Conservation (phyloP, 805 yeast species). For the Wickerhamomyces hampshirensis region DNA sequence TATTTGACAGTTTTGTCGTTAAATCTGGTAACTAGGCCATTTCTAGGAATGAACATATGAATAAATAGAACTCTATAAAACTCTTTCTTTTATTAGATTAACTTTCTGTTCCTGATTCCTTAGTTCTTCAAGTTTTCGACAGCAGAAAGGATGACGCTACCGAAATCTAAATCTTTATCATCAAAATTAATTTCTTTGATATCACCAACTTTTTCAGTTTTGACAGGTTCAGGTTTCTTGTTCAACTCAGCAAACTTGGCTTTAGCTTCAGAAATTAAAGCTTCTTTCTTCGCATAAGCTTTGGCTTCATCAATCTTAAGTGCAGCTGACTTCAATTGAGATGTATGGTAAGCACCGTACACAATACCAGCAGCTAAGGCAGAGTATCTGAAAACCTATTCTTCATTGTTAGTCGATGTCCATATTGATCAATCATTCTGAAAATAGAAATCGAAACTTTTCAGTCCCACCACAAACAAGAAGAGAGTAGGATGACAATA, state of each 20-base stretch:
- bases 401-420: constrained; percentile 9
- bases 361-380: constrained; percentile 83
- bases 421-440: neutral
- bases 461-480: too few species aligned
- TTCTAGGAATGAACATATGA: constrained; percentile 8
- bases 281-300: constrained; percentile 60
- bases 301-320: constrained; percentile 50
- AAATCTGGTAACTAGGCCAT: too few species aligned
- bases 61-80: too few species aligned
- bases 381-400: constrained; percentile 85
- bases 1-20: too few species aligned
- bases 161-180: constrained; percentile 89
- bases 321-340: constrained; percentile 57
- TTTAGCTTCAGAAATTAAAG: constrained; percentile 83
- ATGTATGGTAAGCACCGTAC: constrained; percentile 86
- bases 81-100: constrained; percentile 1
- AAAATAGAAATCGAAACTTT: neutral
- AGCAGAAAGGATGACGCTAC: constrained; percentile 58
- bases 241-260: constrained; percentile 74
- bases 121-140: constrained; percentile 46
- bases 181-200: constrained; percentile 62
- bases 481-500: constrained; percentile 4
- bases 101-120: neutral
- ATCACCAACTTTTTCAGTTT: constrained; percentile 23
- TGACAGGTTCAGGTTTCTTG: constrained; percentile 37